Evolutionary conservation across 1,139 yeast species (phyloP).

Genomic region (Yamadazyma dendronema): DNA sequence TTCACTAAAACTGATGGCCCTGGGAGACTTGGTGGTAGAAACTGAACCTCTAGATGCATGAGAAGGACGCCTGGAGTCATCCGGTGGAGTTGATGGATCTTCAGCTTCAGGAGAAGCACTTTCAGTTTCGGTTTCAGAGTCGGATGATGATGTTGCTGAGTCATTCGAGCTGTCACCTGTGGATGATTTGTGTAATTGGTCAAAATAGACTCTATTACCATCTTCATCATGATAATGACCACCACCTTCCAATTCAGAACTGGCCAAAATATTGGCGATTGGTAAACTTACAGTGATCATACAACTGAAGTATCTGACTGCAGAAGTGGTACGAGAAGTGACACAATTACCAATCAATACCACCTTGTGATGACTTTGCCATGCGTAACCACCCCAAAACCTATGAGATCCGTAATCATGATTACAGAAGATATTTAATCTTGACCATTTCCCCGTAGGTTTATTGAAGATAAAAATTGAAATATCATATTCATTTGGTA

Average conservation of each 20-base stretch:
- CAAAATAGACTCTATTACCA: slow-evolving; percentile 22
- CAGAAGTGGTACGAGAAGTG: slow-evolving; percentile 48
- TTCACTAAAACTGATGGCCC: slow-evolving; percentile 53
- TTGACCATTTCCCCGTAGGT: slow-evolving; percentile 64
- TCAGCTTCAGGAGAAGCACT: slow-evolving; percentile 12
- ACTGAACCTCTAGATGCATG: slow-evolving; percentile 15
- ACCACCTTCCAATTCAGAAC: slow-evolving; percentile 39
- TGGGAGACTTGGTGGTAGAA: slow-evolving; percentile 17
- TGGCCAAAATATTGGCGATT: slow-evolving; percentile 56
- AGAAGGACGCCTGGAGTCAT: slow-evolving; percentile 19
- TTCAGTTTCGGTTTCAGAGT: slow-evolving; percentile 8
- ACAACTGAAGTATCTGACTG: slow-evolving; percentile 57
- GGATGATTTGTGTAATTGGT: slow-evolving; percentile 11
- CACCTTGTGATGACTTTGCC: slow-evolving; percentile 76
- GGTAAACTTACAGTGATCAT: slow-evolving; percentile 64
- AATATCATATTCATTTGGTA: slow-evolving; percentile 52
- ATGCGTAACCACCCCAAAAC: slow-evolving; percentile 65
- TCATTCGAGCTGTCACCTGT: too few species aligned
- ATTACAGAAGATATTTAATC: slow-evolving; percentile 55
- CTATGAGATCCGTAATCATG: slow-evolving; percentile 57
- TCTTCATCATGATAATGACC: slow-evolving; percentile 20
- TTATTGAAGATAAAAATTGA: slow-evolving; percentile 58
- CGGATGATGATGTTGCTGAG: too few species aligned
- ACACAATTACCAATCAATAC: slow-evolving; percentile 51
- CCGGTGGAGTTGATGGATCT: slow-evolving; percentile 13